Percentiles rank a stretch among this genome's conserved stretches.
phyloP scores from a whole-genome alignment of 805 yeast genomes.

The Ogataea ganodermae region DNA sequence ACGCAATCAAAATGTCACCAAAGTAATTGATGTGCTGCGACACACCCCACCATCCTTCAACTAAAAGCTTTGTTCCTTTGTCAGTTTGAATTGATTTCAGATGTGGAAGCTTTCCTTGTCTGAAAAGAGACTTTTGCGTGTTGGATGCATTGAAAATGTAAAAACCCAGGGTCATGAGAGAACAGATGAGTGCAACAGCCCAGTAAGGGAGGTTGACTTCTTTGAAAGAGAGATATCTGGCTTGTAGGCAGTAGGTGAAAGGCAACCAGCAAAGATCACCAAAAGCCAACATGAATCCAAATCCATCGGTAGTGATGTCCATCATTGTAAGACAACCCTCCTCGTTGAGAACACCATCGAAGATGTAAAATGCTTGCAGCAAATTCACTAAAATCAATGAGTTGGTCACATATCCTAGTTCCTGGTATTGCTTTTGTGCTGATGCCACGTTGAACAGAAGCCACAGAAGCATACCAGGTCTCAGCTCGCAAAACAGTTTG shows the following conservation, averaged over 20 bases:
- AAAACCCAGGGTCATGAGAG: conserved; percentile 58
- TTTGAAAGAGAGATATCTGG: conserved; percentile 73
- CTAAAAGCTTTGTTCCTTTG: conserved; percentile 76
- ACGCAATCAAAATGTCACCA: conserved; percentile 92
- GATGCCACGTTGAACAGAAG: conserved; percentile 73
- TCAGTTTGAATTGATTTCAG: conserved; percentile 69
- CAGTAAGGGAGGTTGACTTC: conserved; percentile 54
- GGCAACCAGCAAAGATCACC: conserved; percentile 95
- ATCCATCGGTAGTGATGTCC: conserved; percentile 95
- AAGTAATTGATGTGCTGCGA: conserved; percentile 93
- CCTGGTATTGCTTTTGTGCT: conserved; percentile 75
- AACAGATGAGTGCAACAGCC: conserved; percentile 42
- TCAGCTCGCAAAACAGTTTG: conserved; percentile 87
- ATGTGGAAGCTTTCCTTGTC: conserved; percentile 70
- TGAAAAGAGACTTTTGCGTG: conserved; percentile 80
- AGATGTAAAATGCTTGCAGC: conserved; percentile 77
- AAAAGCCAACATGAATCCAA: conserved; percentile 93
- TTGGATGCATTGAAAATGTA: conserved; percentile 84
- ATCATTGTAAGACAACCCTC: conserved; percentile 91
- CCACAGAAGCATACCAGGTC: conserved; percentile 95
- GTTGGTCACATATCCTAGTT: conserved; percentile 60
- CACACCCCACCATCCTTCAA: conserved; percentile 95
- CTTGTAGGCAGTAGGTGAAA: conserved; percentile 83
- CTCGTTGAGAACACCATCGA: conserved; percentile 92
- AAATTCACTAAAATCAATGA: conserved; percentile 69